A percentile compares a stretch with the other conserved stretches of the same genome.
Conservation (phyloP, 176 grass and related monocot species). For the Secale cereale region DNA sequence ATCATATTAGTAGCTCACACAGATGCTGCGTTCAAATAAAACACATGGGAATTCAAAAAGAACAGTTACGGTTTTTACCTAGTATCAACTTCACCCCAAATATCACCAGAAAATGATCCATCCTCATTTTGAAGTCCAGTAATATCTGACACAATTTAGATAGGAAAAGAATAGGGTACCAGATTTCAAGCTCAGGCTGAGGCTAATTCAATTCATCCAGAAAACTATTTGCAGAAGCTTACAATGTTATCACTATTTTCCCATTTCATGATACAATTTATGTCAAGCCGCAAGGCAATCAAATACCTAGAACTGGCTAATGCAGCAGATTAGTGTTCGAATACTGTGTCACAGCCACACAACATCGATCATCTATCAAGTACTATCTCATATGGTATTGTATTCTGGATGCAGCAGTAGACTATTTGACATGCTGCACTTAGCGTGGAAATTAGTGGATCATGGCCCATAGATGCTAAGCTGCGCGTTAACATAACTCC, state of each 20-base stretch:
- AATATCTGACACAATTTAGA: slow-evolving; percentile 55
- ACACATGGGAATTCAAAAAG: background rate
- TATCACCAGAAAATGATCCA: slow-evolving; percentile 95
- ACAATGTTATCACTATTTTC: background rate
- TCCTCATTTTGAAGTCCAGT: slow-evolving; percentile 78
- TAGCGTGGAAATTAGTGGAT: background rate
- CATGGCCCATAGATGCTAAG: background rate
- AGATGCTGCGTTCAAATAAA: background rate
- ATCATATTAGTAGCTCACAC: background rate
- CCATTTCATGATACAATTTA: background rate
- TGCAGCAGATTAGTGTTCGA: background rate
- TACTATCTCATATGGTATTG: background rate
- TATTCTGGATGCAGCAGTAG: background rate
- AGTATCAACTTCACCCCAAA: slow-evolving; percentile 90
- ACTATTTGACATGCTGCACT: background rate
- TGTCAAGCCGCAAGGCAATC: background rate
- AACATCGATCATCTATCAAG: background rate
- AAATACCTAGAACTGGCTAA: background rate
- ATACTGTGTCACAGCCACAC: background rate
- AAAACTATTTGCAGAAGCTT: background rate
- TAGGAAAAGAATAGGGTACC: slow-evolving; percentile 26
- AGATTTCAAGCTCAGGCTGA: background rate
- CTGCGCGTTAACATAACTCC: background rate
- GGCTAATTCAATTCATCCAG: background rate
- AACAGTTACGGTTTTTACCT: slow-evolving; percentile 29